Percentiles rank a stretch among this genome's conserved stretches.
Evolutionary conservation across 345 rosid genomes (phyloP).

Genomic region (Eucalyptus marginata): DNA sequence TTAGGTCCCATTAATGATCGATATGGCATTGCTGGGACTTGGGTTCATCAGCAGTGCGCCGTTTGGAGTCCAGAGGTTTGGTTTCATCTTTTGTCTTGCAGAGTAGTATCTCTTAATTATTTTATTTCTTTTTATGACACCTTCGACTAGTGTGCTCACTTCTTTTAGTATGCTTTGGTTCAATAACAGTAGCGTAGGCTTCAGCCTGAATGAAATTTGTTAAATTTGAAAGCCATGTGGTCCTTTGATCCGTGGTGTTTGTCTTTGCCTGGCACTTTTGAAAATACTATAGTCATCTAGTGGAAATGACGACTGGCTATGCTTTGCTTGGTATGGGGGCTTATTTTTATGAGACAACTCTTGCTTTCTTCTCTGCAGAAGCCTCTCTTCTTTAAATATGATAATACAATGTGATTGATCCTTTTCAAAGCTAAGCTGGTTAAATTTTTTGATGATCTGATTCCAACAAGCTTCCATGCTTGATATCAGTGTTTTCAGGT

Average conservation of each 20-base stretch:
- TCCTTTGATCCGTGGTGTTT: neutral
- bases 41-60: slow-evolving; percentile 99
- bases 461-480: neutral
- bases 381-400: neutral
- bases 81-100: neutral
- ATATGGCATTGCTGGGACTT: slow-evolving; percentile 90
- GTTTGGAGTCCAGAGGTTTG: slow-evolving; percentile 99
- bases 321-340: neutral
- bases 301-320: neutral
- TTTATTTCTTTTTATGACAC: neutral
- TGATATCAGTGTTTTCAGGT: slow-evolving; percentile 34
- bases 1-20: slow-evolving; percentile 95
- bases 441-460: neutral
- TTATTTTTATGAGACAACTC: neutral
- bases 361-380: neutral
- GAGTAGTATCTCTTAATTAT: neutral
- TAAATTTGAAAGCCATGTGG: neutral
- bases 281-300: neutral
- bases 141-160: neutral
- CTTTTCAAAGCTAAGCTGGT: neutral
- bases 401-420: neutral
- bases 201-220: neutral
- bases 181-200: neutral
- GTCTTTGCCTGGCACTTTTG: neutral
- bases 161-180: neutral